phyloP scores from a whole-genome alignment of 2,329 filamentous ascomycete species.

The Aspergillus neotritici region DNA sequence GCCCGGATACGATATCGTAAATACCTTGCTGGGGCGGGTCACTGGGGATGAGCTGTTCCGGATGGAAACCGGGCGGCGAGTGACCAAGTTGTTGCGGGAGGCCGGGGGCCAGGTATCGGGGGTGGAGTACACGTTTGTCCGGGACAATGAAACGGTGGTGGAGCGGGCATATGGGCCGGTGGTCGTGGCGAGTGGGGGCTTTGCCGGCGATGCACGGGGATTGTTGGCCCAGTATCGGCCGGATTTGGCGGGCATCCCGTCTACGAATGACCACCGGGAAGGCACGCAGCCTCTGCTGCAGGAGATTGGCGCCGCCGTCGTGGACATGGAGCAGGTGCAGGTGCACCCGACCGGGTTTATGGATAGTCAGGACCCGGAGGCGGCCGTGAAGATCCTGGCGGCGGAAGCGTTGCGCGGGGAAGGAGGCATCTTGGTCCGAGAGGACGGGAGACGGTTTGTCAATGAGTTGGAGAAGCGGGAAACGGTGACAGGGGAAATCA shows the following conservation, averaged over 20 bases:
- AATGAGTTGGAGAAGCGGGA: conserved; percentile 59
- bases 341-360: conserved; percentile 62
- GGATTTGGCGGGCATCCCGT: conserved; percentile 55
- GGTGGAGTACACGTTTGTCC: conserved; percentile 44
- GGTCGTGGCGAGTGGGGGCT: conserved; percentile 58
- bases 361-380: conserved; percentile 44
- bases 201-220: conserved; percentile 56
- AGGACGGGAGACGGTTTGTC: conserved; percentile 50
- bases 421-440: conserved; percentile 52
- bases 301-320: conserved; percentile 34
- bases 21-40: conserved; percentile 49
- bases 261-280: conserved; percentile 57
- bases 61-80: conserved; percentile 49
- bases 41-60: conserved; percentile 47
- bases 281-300: conserved; percentile 47
- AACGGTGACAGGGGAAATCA: conserved; percentile 51
- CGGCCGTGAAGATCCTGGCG: conserved; percentile 56
- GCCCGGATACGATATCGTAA: conserved; percentile 56
- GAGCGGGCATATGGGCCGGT: conserved; percentile 48
- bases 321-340: conserved; percentile 52
- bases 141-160: conserved; percentile 19
- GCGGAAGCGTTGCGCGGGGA: conserved; percentile 60
- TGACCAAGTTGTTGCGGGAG: conserved; percentile 46
- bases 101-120: conserved; percentile 41
- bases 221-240: conserved; percentile 53